Percentiles rank a stretch among this genome's conserved stretches.
Evolutionary conservation across 441 rosid genomes (phyloP).

Genomic region (Erodium moschatum): DNA sequence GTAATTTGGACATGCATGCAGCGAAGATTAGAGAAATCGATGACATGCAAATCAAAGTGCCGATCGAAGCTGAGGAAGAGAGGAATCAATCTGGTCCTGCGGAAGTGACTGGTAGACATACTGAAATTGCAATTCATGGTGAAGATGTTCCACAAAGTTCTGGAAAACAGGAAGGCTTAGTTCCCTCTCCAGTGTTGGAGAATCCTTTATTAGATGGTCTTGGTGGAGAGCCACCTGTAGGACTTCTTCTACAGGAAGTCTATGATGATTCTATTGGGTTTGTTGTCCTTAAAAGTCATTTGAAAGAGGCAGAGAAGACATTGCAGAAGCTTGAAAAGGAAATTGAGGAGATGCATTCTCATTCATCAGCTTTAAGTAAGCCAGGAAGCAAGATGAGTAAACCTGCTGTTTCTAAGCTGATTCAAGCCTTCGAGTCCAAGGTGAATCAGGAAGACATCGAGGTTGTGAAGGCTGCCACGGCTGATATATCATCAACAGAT

Average conservation of each 20-base stretch:
- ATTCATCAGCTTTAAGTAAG: slow-evolving; percentile 28
- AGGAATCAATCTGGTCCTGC: slow-evolving; percentile 25
- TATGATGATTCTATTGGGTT: slow-evolving; percentile 38
- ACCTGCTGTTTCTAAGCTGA: slow-evolving; percentile 67
- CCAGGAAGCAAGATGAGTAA: slow-evolving; percentile 37
- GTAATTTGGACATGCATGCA: slow-evolving; percentile 37
- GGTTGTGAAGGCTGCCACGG: slow-evolving; percentile 32
- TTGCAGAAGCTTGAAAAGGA: slow-evolving; percentile 54
- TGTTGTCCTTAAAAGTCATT: slow-evolving; percentile 36
- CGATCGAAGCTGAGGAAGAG: slow-evolving; percentile 24
- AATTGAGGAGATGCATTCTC: slow-evolving; percentile 44
- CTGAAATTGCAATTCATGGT: slow-evolving; percentile 24
- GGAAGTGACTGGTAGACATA: slow-evolving; percentile 21
- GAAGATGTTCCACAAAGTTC: slow-evolving; percentile 25
- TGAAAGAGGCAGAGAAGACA: slow-evolving; percentile 50
- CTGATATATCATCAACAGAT: slow-evolving; percentile 37
- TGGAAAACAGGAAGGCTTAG: slow-evolving; percentile 24
- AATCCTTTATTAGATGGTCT: slow-evolving; percentile 20
- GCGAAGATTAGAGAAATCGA: slow-evolving; percentile 35
- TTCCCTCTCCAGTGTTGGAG: slow-evolving; percentile 19
- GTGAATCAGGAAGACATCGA: slow-evolving; percentile 49
- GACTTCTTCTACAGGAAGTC: slow-evolving; percentile 30
- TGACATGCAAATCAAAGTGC: slow-evolving; percentile 25
- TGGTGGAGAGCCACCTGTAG: slow-evolving; percentile 17
- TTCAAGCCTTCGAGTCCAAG: slow-evolving; percentile 84